Evolutionary conservation across 1,284 basidiomycete genomes (phyloP).

Genomic region (Meira nashicola): DNA sequence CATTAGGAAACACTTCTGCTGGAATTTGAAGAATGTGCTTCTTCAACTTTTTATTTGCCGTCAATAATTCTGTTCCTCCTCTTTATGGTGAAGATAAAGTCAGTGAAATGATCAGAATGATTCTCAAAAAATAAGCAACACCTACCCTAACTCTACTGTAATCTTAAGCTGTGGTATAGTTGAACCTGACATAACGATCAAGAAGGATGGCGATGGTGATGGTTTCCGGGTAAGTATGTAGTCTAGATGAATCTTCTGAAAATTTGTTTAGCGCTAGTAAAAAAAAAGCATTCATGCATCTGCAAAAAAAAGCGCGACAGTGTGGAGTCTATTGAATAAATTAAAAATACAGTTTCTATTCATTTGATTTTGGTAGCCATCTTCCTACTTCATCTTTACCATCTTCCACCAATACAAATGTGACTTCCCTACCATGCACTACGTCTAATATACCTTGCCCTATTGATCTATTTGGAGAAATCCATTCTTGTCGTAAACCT

Average conservation of each 20-base stretch:
- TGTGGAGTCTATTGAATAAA: background rate
- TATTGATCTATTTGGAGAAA: background rate
- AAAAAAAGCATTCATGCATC: too few relatives aligned
- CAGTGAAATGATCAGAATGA: too few relatives aligned
- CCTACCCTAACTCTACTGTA: too few relatives aligned
- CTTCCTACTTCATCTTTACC: conserved; percentile 15
- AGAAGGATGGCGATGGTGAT: too few relatives aligned
- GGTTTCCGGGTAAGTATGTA: too few relatives aligned
- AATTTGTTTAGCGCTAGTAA: too few relatives aligned
- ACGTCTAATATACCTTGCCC: background rate
- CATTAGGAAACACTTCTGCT: background rate
- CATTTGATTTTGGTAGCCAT: conserved; percentile 7
- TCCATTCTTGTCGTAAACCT: background rate
- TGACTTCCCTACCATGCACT: conserved; percentile 13
- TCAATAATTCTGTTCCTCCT: conserved; percentile 48
- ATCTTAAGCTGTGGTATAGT: too few relatives aligned
- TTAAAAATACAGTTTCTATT: background rate
- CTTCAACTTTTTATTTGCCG: conserved; percentile 44
- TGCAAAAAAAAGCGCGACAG: background rate
- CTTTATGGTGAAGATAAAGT: conserved; percentile 11
- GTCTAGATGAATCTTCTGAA: too few relatives aligned
- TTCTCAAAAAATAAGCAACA: too few relatives aligned
- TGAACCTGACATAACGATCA: too few relatives aligned
- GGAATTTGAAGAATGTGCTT: conserved; percentile 35
- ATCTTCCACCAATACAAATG: conserved; percentile 17